Percentiles rank a stretch among this genome's conserved stretches.
These are phyloP conservation scores for Sporothrix sp. DNA, from an alignment of 2,329 filamentous ascomycete species.

Conservation along the genomic window DNA sequence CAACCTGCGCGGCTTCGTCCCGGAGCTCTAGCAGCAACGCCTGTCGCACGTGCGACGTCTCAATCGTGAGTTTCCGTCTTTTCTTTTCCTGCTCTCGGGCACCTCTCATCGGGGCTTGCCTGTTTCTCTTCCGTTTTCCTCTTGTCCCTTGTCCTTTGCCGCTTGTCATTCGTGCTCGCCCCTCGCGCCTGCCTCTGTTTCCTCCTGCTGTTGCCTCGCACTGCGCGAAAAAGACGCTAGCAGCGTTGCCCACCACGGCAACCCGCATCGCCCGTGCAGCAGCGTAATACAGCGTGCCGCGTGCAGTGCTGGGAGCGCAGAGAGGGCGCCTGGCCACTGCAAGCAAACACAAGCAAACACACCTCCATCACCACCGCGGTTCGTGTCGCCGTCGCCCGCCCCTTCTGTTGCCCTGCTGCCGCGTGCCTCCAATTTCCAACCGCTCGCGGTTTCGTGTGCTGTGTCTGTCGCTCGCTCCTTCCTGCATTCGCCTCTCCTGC, in stretches of 20 bases:
- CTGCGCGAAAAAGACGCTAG: constrained; percentile 8
- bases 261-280: constrained; percentile 1
- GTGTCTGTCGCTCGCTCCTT: not conserved
- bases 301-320: constrained; percentile 5
- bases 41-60: too few species aligned
- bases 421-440: not conserved
- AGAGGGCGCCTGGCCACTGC: constrained; percentile 6
- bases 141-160: not conserved
- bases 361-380: not conserved
- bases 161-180: not conserved
- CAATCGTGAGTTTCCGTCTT: not conserved
- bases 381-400: not conserved
- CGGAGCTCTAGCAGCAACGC: too few species aligned
- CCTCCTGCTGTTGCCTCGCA: not conserved
- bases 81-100: not conserved
- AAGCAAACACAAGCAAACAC: not conserved
- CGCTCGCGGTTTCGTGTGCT: too few species aligned
- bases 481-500: not conserved
- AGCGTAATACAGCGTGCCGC: not conserved
- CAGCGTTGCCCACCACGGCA: constrained; percentile 4
- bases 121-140: not conserved
- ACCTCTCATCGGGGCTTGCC: not conserved
- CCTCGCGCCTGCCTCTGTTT: not conserved
- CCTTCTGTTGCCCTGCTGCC: not conserved
- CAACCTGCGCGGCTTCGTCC: too few species aligned